Evolutionary conservation across 2,329 filamentous ascomycete species (phyloP).

Genomic region (Hymenoscyphus infarciens): DNA sequence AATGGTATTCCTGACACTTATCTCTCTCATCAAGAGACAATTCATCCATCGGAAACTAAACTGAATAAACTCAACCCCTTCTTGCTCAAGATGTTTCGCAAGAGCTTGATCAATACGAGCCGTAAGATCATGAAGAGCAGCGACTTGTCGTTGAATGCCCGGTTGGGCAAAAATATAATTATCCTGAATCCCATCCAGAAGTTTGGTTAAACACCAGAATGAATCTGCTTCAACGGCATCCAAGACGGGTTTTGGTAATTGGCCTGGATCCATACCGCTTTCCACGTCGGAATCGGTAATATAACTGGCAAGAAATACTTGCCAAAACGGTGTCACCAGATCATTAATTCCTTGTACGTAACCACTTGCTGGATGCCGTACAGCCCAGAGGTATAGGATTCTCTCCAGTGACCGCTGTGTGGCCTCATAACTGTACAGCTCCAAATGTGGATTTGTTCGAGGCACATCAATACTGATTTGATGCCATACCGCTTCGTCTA

Average conservation of each 20-base stretch:
- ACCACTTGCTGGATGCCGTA: slow-evolving; percentile 92
- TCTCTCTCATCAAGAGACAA: slow-evolving; percentile 94
- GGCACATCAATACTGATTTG: slow-evolving; percentile 99
- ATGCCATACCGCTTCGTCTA: slow-evolving; percentile 98
- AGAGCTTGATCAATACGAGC: slow-evolving; percentile 80
- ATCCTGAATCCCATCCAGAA: slow-evolving; percentile 97
- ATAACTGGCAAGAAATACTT: slow-evolving; percentile 92
- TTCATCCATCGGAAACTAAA: slow-evolving; percentile 99
- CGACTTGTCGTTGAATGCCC: slow-evolving; percentile 91
- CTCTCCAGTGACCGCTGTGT: slow-evolving; percentile 92
- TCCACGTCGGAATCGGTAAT: slow-evolving; percentile 93
- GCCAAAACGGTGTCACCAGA: slow-evolving; percentile 95
- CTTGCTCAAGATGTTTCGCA: slow-evolving; percentile 82
- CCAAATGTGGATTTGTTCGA: slow-evolving; percentile 91
- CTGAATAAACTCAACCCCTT: slow-evolving; percentile 97
- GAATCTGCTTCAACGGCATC: slow-evolving; percentile 97
- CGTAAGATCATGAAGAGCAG: slow-evolving; percentile 83
- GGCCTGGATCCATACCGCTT: slow-evolving; percentile 92
- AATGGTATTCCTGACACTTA: slow-evolving; percentile 94
- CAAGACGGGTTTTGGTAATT: slow-evolving; percentile 82
- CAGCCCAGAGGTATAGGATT: slow-evolving; percentile 96
- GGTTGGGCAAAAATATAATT: slow-evolving; percentile 98
- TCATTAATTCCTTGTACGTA: slow-evolving; percentile 99
- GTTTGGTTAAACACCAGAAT: slow-evolving; percentile 97
- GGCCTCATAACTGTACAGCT: slow-evolving; percentile 91